Percentiles rank a stretch among this genome's conserved stretches.
Evolutionary conservation across 129 eudicot species (phyloP).

Genomic region (Rutidosis leptorrhynchoides): DNA sequence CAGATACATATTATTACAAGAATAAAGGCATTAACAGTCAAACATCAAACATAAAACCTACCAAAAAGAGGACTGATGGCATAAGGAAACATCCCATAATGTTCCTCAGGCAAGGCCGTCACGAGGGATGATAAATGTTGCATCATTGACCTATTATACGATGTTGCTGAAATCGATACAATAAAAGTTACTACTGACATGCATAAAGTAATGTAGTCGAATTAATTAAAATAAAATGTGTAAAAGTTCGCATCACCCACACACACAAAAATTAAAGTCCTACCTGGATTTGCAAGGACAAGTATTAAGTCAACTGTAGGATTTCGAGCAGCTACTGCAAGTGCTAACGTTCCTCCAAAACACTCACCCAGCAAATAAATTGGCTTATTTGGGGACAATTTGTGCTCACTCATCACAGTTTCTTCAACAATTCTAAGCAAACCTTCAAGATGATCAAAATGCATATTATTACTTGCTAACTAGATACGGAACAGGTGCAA

Average conservation of each 20-base stretch:
- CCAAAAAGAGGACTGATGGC: constrained; percentile 66
- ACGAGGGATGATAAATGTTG: constrained; percentile 61
- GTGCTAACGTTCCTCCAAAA: constrained; percentile 80
- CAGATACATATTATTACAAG: background rate
- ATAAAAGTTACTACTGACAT: constrained; percentile 19
- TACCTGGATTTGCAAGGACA: constrained; percentile 77
- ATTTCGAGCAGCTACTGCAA: constrained; percentile 77
- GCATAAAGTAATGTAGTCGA: background rate
- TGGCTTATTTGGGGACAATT: constrained; percentile 62
- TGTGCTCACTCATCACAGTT: constrained; percentile 58
- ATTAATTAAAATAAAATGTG: background rate
- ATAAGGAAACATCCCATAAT: constrained; percentile 61
- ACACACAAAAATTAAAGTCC: background rate
- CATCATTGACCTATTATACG: constrained; percentile 68
- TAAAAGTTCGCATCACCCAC: too few relatives aligned
- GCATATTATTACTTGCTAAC: background rate
- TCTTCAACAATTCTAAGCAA: constrained; percentile 60
- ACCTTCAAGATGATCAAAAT: constrained; percentile 34
- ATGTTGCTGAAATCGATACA: constrained; percentile 68
- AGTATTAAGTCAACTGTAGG: constrained; percentile 64
- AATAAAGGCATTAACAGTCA: background rate
- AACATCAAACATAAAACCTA: constrained; percentile 16
- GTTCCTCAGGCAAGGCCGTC: constrained; percentile 63
- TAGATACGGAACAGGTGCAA: background rate
- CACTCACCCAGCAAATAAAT: constrained; percentile 81